Evolutionary conservation across 225 moss, liverwort and hornwort genomes (phyloP).

Genomic region (Neckera pumila): DNA sequence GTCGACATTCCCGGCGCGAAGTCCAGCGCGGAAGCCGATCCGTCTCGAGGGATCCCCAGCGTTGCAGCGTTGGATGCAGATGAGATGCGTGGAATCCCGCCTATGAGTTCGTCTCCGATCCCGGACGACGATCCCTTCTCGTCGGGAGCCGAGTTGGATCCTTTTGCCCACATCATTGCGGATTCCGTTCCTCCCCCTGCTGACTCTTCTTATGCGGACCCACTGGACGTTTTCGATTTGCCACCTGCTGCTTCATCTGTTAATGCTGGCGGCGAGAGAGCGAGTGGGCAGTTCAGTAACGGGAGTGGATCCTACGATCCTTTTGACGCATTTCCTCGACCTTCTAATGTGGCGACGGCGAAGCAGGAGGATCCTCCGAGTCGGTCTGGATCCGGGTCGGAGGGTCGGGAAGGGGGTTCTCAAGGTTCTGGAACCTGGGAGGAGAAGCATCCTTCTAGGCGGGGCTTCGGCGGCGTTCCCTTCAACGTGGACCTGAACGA

Average conservation of each 20-base stretch:
- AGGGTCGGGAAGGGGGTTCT: constrained; percentile 10
- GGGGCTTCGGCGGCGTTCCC: constrained; percentile 20
- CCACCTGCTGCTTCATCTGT: constrained; percentile 29
- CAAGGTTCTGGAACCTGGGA: constrained; percentile 15
- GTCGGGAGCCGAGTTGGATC: constrained; percentile 16
- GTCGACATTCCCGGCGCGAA: background rate
- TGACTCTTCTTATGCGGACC: constrained; percentile 24
- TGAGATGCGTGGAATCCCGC: constrained; percentile 34
- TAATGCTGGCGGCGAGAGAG: background rate
- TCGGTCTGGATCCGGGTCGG: constrained; percentile 20
- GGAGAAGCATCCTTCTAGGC: constrained; percentile 12
- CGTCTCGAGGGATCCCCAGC: constrained; percentile 1
- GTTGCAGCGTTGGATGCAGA: constrained; percentile 17
- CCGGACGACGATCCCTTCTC: constrained; percentile 29
- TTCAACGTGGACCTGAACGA: constrained; percentile 42
- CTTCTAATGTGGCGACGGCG: constrained; percentile 28
- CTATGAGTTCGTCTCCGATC: background rate
- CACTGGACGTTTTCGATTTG: constrained; percentile 49
- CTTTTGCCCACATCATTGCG: constrained; percentile 31
- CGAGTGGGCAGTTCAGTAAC: constrained; percentile 14
- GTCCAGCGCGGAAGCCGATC: background rate
- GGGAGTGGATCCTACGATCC: constrained; percentile 59
- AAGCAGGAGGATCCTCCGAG: constrained; percentile 23
- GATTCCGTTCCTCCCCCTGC: constrained; percentile 15
- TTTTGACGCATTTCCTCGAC: constrained; percentile 49